Evolutionary conservation across 495 filamentous ascomycete species (phyloP), one percentile per base, ranked within the genome.

Genomic region (Daldinia concentrica): DNA sequence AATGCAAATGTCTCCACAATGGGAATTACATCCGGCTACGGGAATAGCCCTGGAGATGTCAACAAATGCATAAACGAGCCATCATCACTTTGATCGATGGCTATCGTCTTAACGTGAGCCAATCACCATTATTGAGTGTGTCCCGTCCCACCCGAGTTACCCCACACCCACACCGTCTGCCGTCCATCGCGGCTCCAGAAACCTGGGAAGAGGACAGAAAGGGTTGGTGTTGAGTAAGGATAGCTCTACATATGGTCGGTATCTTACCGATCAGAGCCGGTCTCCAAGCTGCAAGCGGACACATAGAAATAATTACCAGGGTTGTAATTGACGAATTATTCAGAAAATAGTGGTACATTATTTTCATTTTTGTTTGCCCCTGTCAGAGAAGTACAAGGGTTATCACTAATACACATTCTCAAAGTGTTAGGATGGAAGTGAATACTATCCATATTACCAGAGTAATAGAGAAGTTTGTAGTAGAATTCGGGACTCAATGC

Each of bases 181-280:
- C 50, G 50, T 54, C 12, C 50, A 54, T 54, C 24, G 50, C 50
- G 50, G 50, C 50, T 30, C 50, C 50, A 54, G 24, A 54, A 54
- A 54, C 24, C 27, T 54, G 50, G 50, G 50, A 54, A 30, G 26
- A 17, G n/a, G n/a, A n/a, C n/a, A n/a, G n/a, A n/a, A n/a, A n/a
- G n/a, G n/a, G n/a, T n/a, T 30, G 50, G 50, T 14, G 50, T 29
- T 30, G 50, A 30, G 50, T 30, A 26, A 26, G 14, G 50, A 54
- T 30, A 27, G 3, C 12, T 52, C 50, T 52, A 26, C 22, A 52
- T 27, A 29, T 30, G 2, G 8, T 32, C 6, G 29, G 29, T 32
- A 0, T 32, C 41, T 52, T 52, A 29, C 22, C 50, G 26, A 27
- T 22, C 50, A 27, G 22, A 29, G 11, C 43, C 9, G 24, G 29